Evolutionary conservation across 768 basidiomycete species (phyloP).

Genomic region (Suillus tomentosus): DNA sequence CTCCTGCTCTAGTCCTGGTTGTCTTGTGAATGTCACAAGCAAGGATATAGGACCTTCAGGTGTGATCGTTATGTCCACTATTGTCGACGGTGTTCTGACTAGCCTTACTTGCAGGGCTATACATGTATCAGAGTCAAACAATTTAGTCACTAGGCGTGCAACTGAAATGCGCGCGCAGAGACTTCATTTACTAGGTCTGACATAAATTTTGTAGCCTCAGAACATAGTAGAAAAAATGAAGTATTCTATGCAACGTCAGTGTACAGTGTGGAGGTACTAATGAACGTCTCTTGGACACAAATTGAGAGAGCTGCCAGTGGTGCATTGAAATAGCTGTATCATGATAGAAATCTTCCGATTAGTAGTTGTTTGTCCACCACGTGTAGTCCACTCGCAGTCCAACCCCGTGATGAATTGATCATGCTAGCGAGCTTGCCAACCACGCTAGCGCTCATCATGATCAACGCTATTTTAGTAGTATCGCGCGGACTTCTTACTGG

Average conservation of each 20-base stretch:
- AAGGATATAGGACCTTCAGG: not conserved
- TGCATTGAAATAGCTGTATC: not conserved
- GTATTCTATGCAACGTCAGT: not conserved
- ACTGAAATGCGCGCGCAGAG: not conserved
- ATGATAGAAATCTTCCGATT: too few species aligned
- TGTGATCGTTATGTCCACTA: not conserved
- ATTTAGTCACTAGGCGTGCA: not conserved
- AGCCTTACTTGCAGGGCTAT: not conserved
- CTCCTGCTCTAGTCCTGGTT: constrained; percentile 8
- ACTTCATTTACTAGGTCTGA: not conserved
- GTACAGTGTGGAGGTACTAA: not conserved
- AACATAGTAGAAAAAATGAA: not conserved
- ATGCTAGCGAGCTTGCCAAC: too few species aligned
- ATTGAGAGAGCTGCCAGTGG: too few species aligned
- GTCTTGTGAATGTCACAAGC: constrained; percentile 5
- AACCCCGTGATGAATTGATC: too few species aligned
- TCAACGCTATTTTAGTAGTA: not conserved
- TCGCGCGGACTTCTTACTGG: not conserved
- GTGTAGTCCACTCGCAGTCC: too few species aligned
- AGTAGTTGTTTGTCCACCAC: too few species aligned
- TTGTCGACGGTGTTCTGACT: not conserved
- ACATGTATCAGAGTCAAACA: not conserved
- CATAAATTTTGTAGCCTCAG: not conserved
- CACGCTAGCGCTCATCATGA: not conserved
- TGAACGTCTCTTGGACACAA: not conserved